Base-by-base conservation (phyloP, 345 rosid genomes). In the Sonneratia alba region DNA sequence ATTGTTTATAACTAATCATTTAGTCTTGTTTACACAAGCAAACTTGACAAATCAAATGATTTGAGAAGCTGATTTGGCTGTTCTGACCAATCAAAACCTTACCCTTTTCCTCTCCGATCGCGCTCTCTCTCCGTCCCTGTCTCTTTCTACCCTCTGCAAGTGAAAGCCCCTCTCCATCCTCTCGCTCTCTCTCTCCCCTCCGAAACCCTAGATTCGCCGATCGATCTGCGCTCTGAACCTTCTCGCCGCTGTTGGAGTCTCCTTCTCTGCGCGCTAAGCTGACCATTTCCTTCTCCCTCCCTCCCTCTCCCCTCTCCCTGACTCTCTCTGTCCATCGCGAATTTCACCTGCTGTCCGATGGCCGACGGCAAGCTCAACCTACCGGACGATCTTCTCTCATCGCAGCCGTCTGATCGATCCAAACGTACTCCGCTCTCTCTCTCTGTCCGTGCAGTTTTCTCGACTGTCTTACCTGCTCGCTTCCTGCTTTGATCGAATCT, bases 361-460 rank as follows among this genome's bases (percentile, higher is more conserved):
- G 90, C 96, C 38, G 84, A 82, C 67, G 81, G 85, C 68, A 92
- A 88, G 94, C 76, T 87, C 83, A 88, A 92, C 87, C 92, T 90
- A 47, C 93, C 88, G 15, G 94, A 88, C 79, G 96, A 88, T 87
- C 88, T 91, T 77, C 83, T 88, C 75, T 63, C 86, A 24, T 82
- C 89, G 36, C 87, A 87, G 64, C 82, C 84, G 7, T 82, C 86
- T 57, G 88, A 87, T 86, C 94, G 85, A 61, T 78, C 83, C 4
- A 87, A 85, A 84, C 87, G 96, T 88, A 76, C 80, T 75, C 53
- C 53, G 32, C 32, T 27, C 32, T 9, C 57, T 4, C 16, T 67
- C 19, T 66, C 68, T 4, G 36, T 22, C 43, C 56, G 14, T 24
- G 49, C 36, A 47, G 22, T 32, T 32, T 12, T 55, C 24, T 48